phyloP scores from a whole-genome alignment of 73 alveolate genomes.

The Diophrys appendiculata region DNA sequence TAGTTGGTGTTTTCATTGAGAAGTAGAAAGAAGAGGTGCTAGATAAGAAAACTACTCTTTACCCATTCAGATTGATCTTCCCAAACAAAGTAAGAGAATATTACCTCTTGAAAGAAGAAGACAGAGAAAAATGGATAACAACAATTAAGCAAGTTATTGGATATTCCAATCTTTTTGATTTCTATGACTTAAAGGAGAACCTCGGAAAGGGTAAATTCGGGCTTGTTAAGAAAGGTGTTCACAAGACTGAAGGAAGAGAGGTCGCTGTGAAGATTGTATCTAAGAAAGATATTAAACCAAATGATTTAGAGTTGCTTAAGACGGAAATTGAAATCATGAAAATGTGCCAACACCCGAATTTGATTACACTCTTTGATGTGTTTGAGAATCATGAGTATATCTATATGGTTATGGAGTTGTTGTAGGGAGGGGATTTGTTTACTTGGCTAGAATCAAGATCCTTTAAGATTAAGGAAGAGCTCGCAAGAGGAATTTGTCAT shows the following conservation, averaged over 20 bases:
- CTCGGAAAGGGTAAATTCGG: constrained; percentile 91
- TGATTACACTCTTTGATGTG: constrained; percentile 79
- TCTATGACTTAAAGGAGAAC: constrained; percentile 77
- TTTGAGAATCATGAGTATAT: constrained; percentile 77
- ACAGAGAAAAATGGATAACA: constrained; percentile 75
- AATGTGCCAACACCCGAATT: constrained; percentile 90
- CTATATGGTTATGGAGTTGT: constrained; percentile 81
- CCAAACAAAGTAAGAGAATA: constrained; percentile 73
- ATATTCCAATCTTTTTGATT: constrained; percentile 79
- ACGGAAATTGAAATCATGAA: constrained; percentile 86
- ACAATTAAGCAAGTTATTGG: constrained; percentile 82
- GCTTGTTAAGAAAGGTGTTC: constrained; percentile 75
- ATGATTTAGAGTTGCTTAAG: constrained; percentile 80
- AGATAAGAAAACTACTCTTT: constrained; percentile 55
- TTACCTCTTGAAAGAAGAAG: constrained; percentile 72
- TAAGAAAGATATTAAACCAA: constrained; percentile 77
- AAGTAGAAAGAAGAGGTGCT: constrained; percentile 70
- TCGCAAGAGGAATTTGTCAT: constrained; percentile 71
- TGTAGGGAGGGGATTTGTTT: constrained; percentile 92
- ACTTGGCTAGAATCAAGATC: constrained; percentile 65
- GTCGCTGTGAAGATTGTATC: constrained; percentile 85
- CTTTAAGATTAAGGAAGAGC: constrained; percentile 65
- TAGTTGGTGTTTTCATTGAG: constrained; percentile 69
- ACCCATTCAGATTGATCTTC: constrained; percentile 77
- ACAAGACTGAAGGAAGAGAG: constrained; percentile 74